These are phyloP conservation scores for Apiosordaria backusii DNA, from an alignment of 495 filamentous ascomycete genomes.

Conservation along the genomic window DNA sequence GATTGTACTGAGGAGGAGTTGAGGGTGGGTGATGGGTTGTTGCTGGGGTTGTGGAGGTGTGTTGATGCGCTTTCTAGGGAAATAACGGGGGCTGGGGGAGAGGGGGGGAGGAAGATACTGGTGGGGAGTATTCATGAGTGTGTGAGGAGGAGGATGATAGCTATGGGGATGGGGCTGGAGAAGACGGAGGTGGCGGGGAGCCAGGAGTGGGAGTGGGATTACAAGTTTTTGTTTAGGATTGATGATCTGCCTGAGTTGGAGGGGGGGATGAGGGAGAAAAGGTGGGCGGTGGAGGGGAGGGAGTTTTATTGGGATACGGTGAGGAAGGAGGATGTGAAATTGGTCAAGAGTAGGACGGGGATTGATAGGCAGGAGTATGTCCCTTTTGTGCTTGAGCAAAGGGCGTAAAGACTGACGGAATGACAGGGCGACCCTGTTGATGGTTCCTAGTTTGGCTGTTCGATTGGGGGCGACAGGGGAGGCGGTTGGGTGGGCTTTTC, in stretches of 20 bases:
- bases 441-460: constrained; percentile 36
- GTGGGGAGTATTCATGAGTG: constrained; percentile 36
- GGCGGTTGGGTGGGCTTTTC: constrained; percentile 44
- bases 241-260: constrained; percentile 26
- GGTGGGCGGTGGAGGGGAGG: constrained; percentile 10
- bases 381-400: background rate
- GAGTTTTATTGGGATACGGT: constrained; percentile 35
- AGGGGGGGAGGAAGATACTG: constrained; percentile 18
- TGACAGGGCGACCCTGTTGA: constrained; percentile 34
- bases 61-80: background rate
- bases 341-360: constrained; percentile 34
- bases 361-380: constrained; percentile 39
- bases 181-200: constrained; percentile 14
- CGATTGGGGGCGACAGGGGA: constrained; percentile 30
- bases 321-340: constrained; percentile 29
- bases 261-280: constrained; percentile 17
- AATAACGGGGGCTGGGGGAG: background rate
- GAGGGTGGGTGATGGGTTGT: background rate
- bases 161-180: constrained; percentile 22
- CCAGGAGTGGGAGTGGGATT: constrained; percentile 32
- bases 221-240: constrained; percentile 43
- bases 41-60: background rate
- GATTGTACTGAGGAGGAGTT: background rate
- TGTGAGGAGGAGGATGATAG: constrained; percentile 25
- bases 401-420: background rate